phyloP scores from a whole-genome alignment of 495 filamentous ascomycete genomes.

The Penicillium cosmopolitanum region DNA sequence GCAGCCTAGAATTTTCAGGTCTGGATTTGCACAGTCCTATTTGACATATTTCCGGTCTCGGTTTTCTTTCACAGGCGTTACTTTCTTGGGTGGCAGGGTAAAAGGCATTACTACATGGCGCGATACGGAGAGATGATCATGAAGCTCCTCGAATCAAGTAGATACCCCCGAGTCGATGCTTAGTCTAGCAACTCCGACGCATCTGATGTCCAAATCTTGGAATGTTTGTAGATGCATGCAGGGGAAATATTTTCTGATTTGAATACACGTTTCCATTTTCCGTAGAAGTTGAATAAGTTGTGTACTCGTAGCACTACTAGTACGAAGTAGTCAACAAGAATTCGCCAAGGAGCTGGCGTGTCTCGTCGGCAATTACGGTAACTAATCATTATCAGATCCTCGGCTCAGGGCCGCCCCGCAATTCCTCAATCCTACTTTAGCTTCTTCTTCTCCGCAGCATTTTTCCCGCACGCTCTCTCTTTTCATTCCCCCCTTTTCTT shows the following conservation, averaged over 20 bases:
- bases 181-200: conserved; percentile 49
- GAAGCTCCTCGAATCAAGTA: conserved; percentile 56
- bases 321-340: not conserved
- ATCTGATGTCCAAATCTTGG: conserved; percentile 30
- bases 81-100: conserved; percentile 43
- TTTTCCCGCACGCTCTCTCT: not conserved
- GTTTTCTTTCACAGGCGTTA: conserved; percentile 40
- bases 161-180: conserved; percentile 59
- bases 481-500: conserved; percentile 3
- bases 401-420: conserved; percentile 33
- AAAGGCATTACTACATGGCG: conserved; percentile 52
- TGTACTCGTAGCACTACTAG: not conserved
- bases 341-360: conserved; percentile 17
- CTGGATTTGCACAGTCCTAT: conserved; percentile 28
- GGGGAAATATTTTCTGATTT: not conserved
- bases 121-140: conserved; percentile 51
- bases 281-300: too few species aligned
- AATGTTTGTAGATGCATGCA: conserved; percentile 3
- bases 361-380: conserved; percentile 23
- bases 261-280: not conserved
- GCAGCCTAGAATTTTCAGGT: conserved; percentile 40
- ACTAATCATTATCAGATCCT: conserved; percentile 38
- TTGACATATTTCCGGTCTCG: conserved; percentile 28
- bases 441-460: conserved; percentile 7
- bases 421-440: conserved; percentile 28